phyloP scores from a whole-genome alignment of 2,329 filamentous ascomycete genomes.

The Triangularia setosa region DNA sequence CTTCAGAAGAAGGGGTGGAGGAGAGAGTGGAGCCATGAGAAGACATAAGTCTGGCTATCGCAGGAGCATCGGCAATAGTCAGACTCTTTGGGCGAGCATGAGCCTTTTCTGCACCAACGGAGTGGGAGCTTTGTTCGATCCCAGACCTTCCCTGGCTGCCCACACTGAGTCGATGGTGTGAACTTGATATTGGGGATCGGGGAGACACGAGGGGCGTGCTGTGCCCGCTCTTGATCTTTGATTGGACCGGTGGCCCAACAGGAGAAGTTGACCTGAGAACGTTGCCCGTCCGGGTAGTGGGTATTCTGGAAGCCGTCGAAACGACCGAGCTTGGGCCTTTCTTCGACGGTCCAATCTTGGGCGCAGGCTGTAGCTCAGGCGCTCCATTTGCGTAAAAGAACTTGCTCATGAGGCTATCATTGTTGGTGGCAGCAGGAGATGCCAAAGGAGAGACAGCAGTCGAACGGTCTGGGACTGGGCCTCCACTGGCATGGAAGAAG shows the following conservation, averaged over 20 bases:
- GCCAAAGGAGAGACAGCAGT: slow-evolving; percentile 28
- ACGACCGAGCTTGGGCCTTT: slow-evolving; percentile 42
- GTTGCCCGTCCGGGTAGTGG: slow-evolving; percentile 36
- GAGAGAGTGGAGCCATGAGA: slow-evolving; percentile 30
- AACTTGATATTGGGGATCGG: slow-evolving; percentile 24
- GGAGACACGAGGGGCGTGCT: slow-evolving; percentile 10
- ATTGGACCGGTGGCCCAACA: slow-evolving; percentile 37
- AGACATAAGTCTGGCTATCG: slow-evolving; percentile 35
- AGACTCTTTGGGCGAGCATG: slow-evolving; percentile 39
- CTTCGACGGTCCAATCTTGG: slow-evolving; percentile 31
- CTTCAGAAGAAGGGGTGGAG: slow-evolving; percentile 32
- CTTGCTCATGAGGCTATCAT: slow-evolving; percentile 47
- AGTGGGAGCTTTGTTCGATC: slow-evolving; percentile 34
- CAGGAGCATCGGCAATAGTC: slow-evolving; percentile 35
- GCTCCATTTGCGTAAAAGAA: slow-evolving; percentile 73
- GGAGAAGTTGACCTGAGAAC: slow-evolving; percentile 50
- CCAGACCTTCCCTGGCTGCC: slow-evolving; percentile 41
- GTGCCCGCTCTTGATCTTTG: neutral
- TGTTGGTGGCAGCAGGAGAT: neutral
- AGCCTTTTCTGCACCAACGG: slow-evolving; percentile 21
- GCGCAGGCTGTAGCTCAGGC: slow-evolving; percentile 44
- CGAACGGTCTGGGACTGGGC: slow-evolving; percentile 36
- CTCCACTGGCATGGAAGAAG: slow-evolving; percentile 57
- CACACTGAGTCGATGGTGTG: slow-evolving; percentile 20
- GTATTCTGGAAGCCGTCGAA: slow-evolving; percentile 43